Conservation (phyloP, 768 basidiomycete genomes). For the Rhodotorula diobovata region DNA sequence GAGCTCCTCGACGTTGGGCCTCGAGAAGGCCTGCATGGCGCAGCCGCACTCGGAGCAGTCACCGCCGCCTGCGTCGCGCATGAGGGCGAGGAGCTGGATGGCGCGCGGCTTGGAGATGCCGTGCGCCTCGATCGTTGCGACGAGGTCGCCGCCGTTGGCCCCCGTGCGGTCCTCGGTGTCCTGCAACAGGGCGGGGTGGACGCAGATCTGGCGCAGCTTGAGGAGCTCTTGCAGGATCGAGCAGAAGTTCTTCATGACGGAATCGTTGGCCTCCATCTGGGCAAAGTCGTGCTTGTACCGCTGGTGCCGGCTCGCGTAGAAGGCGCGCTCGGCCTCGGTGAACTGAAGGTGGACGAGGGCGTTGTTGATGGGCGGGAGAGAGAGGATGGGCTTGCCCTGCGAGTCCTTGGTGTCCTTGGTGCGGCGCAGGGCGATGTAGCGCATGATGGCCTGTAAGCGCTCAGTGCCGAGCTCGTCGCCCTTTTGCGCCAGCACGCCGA, state of each 20-base stretch:
- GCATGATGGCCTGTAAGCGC: conserved; percentile 94
- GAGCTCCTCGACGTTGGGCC: conserved; percentile 20
- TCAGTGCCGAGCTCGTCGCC: conserved; percentile 76
- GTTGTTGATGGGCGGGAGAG: conserved; percentile 84
- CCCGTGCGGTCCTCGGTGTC: conserved; percentile 49
- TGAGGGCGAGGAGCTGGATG: conserved; percentile 71
- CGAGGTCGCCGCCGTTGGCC: conserved; percentile 59
- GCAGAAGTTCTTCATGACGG: conserved; percentile 97
- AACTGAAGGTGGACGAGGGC: conserved; percentile 80
- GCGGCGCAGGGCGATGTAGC: conserved; percentile 88
- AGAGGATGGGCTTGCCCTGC: conserved; percentile 77
- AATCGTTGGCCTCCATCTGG: conserved; percentile 76
- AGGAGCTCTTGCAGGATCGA: conserved; percentile 94
- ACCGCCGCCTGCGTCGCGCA: conserved; percentile 79
- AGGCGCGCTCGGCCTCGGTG: conserved; percentile 69
- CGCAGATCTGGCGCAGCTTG: conserved; percentile 93
- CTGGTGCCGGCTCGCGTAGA: conserved; percentile 82
- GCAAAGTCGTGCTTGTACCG: conserved; percentile 90
- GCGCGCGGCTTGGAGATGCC: conserved; percentile 72
- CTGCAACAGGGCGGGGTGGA: conserved; percentile 81
- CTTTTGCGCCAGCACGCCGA: conserved; percentile 62
- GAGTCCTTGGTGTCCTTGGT: conserved; percentile 83
- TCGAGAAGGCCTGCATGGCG: conserved; percentile 59
- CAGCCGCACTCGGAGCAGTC: conserved; percentile 82
- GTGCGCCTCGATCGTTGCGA: conserved; percentile 66